These are phyloP conservation scores for Alternaria ventricosa DNA, from an alignment of 2,329 filamentous ascomycete genomes.

Conservation along the genomic window DNA sequence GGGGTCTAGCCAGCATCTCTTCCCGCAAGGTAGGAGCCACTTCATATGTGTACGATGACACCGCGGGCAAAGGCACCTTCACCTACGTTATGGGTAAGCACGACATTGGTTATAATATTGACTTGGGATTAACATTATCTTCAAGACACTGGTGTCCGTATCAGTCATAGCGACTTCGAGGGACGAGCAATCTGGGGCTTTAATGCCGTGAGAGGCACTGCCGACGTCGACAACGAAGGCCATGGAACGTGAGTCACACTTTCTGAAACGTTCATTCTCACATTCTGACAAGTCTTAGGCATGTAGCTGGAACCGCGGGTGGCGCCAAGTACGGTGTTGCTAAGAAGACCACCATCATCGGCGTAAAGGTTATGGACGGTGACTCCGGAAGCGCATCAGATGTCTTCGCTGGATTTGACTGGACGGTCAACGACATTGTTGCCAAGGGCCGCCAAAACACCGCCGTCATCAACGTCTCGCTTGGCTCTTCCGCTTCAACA, in stretches of 20 bases:
- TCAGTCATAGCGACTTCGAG: slow-evolving; percentile 55
- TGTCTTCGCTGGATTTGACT: slow-evolving; percentile 41
- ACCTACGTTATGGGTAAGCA: slow-evolving; percentile 59
- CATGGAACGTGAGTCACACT: slow-evolving; percentile 32
- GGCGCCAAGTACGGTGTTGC: slow-evolving; percentile 42
- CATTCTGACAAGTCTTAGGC: slow-evolving; percentile 11
- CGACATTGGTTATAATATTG: rapidly evolving
- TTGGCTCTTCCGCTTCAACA: slow-evolving; percentile 39
- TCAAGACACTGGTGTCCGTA: slow-evolving; percentile 65
- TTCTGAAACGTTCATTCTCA: rapidly evolving
- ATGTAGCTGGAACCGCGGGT: slow-evolving; percentile 42
- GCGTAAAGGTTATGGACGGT: slow-evolving; percentile 44
- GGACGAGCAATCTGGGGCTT: slow-evolving; percentile 39
- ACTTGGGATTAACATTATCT: background rate
- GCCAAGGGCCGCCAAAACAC: slow-evolving; percentile 32
- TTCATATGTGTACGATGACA: slow-evolving; percentile 36
- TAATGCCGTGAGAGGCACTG: slow-evolving; percentile 30
- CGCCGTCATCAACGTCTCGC: slow-evolving; percentile 49
- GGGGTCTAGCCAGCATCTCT: slow-evolving; percentile 42
- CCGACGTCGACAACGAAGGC: slow-evolving; percentile 33
- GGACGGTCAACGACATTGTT: slow-evolving; percentile 45
- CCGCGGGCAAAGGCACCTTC: slow-evolving; percentile 33
- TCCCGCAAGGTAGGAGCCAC: slow-evolving; percentile 24
- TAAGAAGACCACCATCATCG: slow-evolving; percentile 43
- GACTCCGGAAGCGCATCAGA: slow-evolving; percentile 24